These are phyloP conservation scores for Peniophora sp. DNA, from an alignment of 1,284 basidiomycete species.

Conservation along the genomic window DNA sequence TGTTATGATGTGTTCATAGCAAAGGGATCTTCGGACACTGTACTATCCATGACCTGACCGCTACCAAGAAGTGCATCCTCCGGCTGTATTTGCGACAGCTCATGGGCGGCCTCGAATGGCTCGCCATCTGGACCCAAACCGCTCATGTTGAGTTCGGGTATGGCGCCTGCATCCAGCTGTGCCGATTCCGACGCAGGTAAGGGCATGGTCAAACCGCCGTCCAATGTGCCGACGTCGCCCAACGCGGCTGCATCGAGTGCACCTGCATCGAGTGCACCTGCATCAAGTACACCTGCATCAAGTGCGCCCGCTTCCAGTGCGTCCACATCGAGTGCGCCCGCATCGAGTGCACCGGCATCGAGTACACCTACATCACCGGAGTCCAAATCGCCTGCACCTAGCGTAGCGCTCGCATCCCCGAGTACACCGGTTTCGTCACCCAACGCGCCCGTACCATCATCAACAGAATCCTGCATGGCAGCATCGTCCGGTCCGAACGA, in stretches of 20 bases:
- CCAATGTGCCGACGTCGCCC: no score
- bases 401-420: neutral
- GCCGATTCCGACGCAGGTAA: no score
- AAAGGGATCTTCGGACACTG: slow-evolving; percentile 47
- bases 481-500: slow-evolving; percentile 30
- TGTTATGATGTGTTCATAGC: slow-evolving; percentile 9
- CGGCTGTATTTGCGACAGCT: slow-evolving; percentile 47
- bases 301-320: slow-evolving; percentile 42
- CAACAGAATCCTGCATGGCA: slow-evolving; percentile 11
- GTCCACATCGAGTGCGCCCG: slow-evolving; percentile 22
- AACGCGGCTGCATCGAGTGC: slow-evolving; percentile 13
- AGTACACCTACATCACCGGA: slow-evolving; percentile 13
- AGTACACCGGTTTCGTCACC: neutral
- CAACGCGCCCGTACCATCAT: slow-evolving; percentile 12
- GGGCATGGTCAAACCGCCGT: no score
- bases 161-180: slow-evolving; percentile 6
- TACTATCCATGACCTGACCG: slow-evolving; percentile 45
- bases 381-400: slow-evolving; percentile 17
- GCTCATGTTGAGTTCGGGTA: slow-evolving; percentile 45
- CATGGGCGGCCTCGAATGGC: slow-evolving; percentile 43
- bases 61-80: slow-evolving; percentile 49
- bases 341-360: slow-evolving; percentile 5
- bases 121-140: slow-evolving; percentile 58
- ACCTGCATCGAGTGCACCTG: neutral
- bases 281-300: slow-evolving; percentile 21